phyloP scores from a whole-genome alignment of 192 early-diverging fungal species.

The Coemansia sp. region DNA sequence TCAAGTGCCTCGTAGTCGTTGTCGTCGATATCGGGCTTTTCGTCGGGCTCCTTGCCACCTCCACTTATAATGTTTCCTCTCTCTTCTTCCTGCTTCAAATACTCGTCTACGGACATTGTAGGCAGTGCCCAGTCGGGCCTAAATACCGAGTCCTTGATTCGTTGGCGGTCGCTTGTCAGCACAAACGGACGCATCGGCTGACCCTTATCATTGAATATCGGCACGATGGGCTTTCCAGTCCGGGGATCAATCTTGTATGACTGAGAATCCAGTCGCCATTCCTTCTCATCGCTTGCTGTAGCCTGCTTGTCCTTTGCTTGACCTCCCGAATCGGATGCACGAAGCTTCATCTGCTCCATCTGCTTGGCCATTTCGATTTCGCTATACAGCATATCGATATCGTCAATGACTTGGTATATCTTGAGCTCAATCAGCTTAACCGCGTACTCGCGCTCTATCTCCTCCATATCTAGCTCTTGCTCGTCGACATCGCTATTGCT shows the following conservation, averaged over 20 bases:
- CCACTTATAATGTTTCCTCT: slow-evolving; percentile 87
- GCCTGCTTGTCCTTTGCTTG: slow-evolving; percentile 9
- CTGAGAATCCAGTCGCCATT: slow-evolving; percentile 56
- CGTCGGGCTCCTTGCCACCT: slow-evolving; percentile 77
- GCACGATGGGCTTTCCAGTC: slow-evolving; percentile 14
- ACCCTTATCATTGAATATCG: slow-evolving; percentile 33
- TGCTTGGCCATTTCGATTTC: slow-evolving; percentile 80
- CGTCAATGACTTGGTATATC: slow-evolving; percentile 72
- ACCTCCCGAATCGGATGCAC: slow-evolving; percentile 7
- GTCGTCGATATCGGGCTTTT: slow-evolving; percentile 65
- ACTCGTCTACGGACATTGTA: slow-evolving; percentile 97
- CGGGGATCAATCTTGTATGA: slow-evolving; percentile 38
- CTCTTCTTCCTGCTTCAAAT: slow-evolving; percentile 80
- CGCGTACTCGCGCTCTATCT: slow-evolving; percentile 73
- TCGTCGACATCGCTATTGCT: slow-evolving; percentile 8
- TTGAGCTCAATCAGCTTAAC: slow-evolving; percentile 73
- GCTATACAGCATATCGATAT: slow-evolving; percentile 68
- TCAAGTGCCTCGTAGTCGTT: slow-evolving; percentile 82
- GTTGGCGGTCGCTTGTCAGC: slow-evolving; percentile 75
- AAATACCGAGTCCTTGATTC: slow-evolving; percentile 81
- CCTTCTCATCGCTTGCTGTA: slow-evolving; percentile 3
- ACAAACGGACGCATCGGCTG: slow-evolving; percentile 84
- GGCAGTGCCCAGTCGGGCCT: slow-evolving; percentile 83
- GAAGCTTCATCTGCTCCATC: slow-evolving; percentile 61
- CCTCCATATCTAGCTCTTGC: slow-evolving; percentile 65